These are phyloP conservation scores for Lathyrus sativus DNA, from an alignment of 306 rosid genomes.

Conservation along the genomic window DNA sequence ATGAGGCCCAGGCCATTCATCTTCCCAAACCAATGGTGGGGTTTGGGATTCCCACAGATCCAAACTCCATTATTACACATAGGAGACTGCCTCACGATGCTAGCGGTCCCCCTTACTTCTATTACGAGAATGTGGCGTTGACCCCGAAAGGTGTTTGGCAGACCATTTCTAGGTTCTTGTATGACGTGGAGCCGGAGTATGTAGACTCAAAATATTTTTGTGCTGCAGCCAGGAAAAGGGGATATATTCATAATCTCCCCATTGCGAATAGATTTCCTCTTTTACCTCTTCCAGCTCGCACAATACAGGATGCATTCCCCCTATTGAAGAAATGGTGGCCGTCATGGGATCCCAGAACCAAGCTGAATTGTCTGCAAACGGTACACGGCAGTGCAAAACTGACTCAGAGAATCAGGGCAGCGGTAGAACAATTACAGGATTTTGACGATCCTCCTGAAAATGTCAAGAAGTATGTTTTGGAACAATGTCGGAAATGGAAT, in stretches of 20 bases:
- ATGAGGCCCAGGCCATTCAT: constrained; percentile 53
- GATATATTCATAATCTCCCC: constrained; percentile 92
- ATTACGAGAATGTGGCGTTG: constrained; percentile 93
- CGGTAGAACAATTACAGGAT: constrained; percentile 54
- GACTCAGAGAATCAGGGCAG: constrained; percentile 75
- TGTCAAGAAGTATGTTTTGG: constrained; percentile 62
- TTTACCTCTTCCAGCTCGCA: constrained; percentile 75
- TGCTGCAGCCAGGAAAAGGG: constrained; percentile 93
- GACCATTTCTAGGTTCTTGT: constrained; percentile 78
- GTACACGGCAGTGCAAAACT: constrained; percentile 70
- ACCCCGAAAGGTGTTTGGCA: constrained; percentile 97
- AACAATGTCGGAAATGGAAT: constrained; percentile 92
- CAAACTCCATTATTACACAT: constrained; percentile 20
- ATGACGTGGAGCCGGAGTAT: constrained; percentile 84
- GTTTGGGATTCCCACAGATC: constrained; percentile 78
- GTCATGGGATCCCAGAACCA: constrained; percentile 75
- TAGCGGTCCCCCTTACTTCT: constrained; percentile 87
- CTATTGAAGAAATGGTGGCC: constrained; percentile 96
- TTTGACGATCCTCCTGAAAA: constrained; percentile 55
- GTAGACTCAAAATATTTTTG: constrained; percentile 89
- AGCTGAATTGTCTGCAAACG: constrained; percentile 84
- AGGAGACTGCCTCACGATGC: constrained; percentile 75
- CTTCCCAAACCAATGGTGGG: constrained; percentile 92
- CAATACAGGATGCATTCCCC: constrained; percentile 79
- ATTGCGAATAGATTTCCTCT: constrained; percentile 71